Conservation (phyloP, 306 rosid species). For the Leucaena leucocephala region DNA sequence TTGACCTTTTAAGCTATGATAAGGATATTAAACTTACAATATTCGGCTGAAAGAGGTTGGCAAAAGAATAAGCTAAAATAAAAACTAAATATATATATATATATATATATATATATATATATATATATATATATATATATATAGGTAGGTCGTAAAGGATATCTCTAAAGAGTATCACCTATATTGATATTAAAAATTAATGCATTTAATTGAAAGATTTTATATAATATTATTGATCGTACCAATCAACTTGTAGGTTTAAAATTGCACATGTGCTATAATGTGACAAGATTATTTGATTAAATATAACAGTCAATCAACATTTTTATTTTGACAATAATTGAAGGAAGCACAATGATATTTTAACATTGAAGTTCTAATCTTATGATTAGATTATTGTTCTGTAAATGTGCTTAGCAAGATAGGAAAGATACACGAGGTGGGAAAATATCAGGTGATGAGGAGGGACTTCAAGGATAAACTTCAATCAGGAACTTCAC, state of each 20-base stretch:
- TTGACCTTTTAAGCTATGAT: too few species aligned
- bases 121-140: too few species aligned
- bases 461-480: constrained; percentile 42
- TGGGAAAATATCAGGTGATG: neutral
- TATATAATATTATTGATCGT: neutral
- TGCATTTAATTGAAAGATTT: neutral
- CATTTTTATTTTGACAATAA: neutral
- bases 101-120: too few species aligned
- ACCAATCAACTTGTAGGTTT: neutral
- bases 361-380: neutral
- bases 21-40: too few species aligned
- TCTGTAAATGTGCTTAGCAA: neutral
- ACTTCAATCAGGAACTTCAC: constrained; percentile 60
- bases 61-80: too few species aligned
- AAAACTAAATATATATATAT: too few species aligned
- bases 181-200: too few species aligned
- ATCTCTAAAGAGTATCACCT: too few species aligned
- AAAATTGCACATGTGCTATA: neutral
- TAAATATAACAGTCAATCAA: neutral
- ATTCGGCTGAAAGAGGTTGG: too few species aligned
- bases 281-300: neutral
- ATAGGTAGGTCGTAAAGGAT: too few species aligned
- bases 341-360: neutral
- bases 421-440: neutral
- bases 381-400: neutral